These are phyloP conservation scores for Stellera chamaejasme DNA, from an alignment of 345 rosid genomes.

Conservation along the genomic window DNA sequence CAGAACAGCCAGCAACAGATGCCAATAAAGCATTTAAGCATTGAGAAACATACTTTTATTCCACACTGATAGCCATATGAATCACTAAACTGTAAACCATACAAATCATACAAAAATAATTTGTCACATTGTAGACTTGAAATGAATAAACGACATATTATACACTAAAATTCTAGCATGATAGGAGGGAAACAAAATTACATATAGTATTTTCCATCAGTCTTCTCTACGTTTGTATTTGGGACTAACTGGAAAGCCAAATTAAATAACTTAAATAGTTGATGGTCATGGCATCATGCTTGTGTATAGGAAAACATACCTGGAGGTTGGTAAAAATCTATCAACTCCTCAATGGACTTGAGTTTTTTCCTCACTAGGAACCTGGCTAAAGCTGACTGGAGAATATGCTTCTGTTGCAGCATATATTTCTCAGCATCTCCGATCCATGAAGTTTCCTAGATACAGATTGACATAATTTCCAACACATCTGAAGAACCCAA, in stretches of 20 bases:
- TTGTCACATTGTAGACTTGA: no score
- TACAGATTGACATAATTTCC: background rate
- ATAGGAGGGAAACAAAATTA: no score
- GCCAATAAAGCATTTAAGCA: background rate
- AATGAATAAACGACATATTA: background rate
- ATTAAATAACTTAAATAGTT: no score
- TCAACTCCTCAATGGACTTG: conserved; percentile 47
- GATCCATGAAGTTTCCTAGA: conserved; percentile 42
- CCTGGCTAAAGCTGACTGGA: conserved; percentile 49
- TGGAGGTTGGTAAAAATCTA: conserved; percentile 34
- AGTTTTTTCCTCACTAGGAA: conserved; percentile 60
- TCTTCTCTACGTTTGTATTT: no score
- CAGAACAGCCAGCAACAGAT: conserved; percentile 14
- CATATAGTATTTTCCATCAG: no score
- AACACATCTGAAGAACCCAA: conserved; percentile 4
- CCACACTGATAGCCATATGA: background rate
- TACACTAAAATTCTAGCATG: no score
- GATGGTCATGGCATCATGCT: no score
- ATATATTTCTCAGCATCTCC: conserved; percentile 88
- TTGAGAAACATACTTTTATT: background rate
- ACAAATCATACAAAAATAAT: no score
- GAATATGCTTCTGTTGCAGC: conserved; percentile 35
- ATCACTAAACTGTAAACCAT: no score
- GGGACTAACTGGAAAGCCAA: no score
- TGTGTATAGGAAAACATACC: conserved; percentile 26